Conservation (phyloP, 768 basidiomycete species). For the Suillus luteus region DNA sequence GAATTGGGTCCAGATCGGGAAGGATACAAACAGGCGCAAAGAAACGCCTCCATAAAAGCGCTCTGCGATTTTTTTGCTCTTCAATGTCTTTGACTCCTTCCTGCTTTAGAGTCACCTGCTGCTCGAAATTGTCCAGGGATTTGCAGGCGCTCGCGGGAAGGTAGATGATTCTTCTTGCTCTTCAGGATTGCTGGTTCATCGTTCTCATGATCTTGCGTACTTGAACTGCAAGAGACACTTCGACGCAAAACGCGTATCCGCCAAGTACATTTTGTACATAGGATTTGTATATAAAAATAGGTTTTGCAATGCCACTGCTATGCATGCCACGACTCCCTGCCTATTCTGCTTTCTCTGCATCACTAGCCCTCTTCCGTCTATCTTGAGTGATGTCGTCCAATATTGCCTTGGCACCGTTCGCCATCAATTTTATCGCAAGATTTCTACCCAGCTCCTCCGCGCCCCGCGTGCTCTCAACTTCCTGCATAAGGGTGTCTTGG, state of each 20-base stretch:
- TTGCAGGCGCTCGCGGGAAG: constrained; percentile 72
- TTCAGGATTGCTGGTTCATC: constrained; percentile 20
- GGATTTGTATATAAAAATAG: background rate
- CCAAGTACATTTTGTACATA: background rate
- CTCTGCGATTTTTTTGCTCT: constrained; percentile 17
- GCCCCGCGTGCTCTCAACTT: constrained; percentile 53
- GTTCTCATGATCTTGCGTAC: constrained; percentile 8
- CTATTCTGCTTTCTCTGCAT: constrained; percentile 33
- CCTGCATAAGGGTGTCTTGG: constrained; percentile 56
- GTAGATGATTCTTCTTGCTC: constrained; percentile 44
- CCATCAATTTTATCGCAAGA: constrained; percentile 66
- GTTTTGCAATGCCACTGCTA: background rate
- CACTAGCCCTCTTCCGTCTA: constrained; percentile 49
- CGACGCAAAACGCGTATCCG: background rate
- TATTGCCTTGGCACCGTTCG: constrained; percentile 74
- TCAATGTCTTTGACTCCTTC: constrained; percentile 46
- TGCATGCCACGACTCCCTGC: constrained; percentile 4
- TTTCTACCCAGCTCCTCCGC: constrained; percentile 69
- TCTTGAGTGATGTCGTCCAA: constrained; percentile 82
- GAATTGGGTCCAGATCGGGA: constrained; percentile 14
- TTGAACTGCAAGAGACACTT: constrained; percentile 14
- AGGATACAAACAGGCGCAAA: constrained; percentile 42
- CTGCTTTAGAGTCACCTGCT: constrained; percentile 75
- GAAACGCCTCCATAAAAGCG: constrained; percentile 31
- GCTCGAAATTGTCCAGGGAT: constrained; percentile 42